Base-by-base conservation (phyloP, 164 flowering plant genomes). In the Berberis thunbergii region DNA sequence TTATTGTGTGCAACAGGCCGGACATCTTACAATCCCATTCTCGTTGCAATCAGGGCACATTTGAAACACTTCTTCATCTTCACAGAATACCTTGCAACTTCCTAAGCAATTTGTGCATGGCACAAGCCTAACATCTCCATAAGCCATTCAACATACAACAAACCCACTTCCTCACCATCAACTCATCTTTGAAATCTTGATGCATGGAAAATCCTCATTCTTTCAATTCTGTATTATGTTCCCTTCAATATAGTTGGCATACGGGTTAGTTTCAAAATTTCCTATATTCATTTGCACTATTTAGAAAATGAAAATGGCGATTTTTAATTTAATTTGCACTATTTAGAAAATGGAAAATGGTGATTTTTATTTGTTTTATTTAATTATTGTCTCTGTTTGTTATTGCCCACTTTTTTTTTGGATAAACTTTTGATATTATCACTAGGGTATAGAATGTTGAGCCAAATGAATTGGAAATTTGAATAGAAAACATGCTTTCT, bases 151-250 rank as follows among this genome's bases (percentile, higher is more conserved):
- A 72, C 97, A 94, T 10, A 65, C 80, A 7, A 75, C 57, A 49
- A 26, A 26, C 26, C 26, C 26, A 26, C 26, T 26, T 26, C 73
- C 69, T 42, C 64, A 50, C 67, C 77, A 45, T 74, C 84, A n/a
- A 49, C 71, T 91, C 99, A 7, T 87, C 90, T 74, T 79, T 87
- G 70, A 85, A 95, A 12, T 82, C 85, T 0, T 80, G 77, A 73
- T 95, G 89, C 97, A 95, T 84, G 1, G 97, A 95, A 1, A 91
- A 91, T 40, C 91, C 99, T 41, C 99, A 70, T 69, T 95, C 99
- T 59, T n/a, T 95, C 99, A 1, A 89, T 73, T 5, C 82, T 72
- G 45, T 83, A 65, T 0, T 93, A 83, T 2, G 79, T 41, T 42
- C 91, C 82, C 64, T 82, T 86, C 9, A 95, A 54, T 6, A 91